Base-by-base conservation (phyloP, 352 stramenopile species). In the Phytophthora sansomeana region DNA sequence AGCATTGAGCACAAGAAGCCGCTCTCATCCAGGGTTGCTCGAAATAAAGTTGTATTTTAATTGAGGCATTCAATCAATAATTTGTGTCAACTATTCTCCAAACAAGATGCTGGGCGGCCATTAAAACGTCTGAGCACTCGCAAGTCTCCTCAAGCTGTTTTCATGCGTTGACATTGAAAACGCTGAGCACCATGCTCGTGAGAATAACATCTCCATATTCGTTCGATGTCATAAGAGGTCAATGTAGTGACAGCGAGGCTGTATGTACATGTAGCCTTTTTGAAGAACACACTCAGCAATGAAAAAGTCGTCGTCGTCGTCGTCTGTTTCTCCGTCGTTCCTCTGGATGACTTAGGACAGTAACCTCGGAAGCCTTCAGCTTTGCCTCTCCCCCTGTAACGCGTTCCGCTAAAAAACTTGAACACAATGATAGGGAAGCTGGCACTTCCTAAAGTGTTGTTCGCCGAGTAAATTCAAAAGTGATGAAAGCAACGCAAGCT, bases 121-220 rank as follows among this genome's bases (percentile, higher is more conserved):
- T n/a, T n/a, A n/a, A n/a, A n/a, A n/a, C n/a, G 38, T 4, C 24
- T 28, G 38, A 60, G 41, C 16, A n/a, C 4, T 9, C 41, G 41
- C 3, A 39, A 29, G 4, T 26, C 28, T n/a, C n/a, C n/a, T n/a
- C n/a, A n/a, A n/a, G n/a, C n/a, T n/a, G n/a, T n/a, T n/a, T n/a
- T n/a, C n/a, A n/a, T n/a, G n/a, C n/a, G n/a, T n/a, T n/a, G n/a
- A n/a, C n/a, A n/a, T n/a, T n/a, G n/a, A n/a, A n/a, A 33, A 3
- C 14, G 16, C 11, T 50, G 9, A 50, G 6, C 4, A 59, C 38
- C 13, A 61, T 9, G 46, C 46, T 19, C 24, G 21, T 13, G 46
- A 54, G 19, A 64, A 64, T 3, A 51, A 26, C 21, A 32, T 42
- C 28, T 63, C 56, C 2, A 57, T 44, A n/a, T 29, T 63, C 46